Evolutionary conservation across 805 yeast genomes (phyloP), one percentile per base, ranked within the genome.

Genomic region (Komagataella mondaviorum): DNA sequence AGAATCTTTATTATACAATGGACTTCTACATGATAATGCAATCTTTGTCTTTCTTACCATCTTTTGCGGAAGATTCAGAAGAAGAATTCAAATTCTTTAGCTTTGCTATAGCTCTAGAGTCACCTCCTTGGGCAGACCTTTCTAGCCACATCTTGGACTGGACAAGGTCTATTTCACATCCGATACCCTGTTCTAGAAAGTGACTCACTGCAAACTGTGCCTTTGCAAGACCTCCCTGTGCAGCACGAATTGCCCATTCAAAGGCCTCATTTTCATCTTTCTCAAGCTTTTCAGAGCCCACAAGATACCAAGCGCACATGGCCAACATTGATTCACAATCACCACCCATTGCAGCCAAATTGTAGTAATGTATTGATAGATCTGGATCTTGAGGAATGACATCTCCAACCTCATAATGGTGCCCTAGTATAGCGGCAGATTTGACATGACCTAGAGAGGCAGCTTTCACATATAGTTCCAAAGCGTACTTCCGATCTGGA

Each of bases 241-340:
- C 97, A 0, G 98, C 91, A 55, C 87, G 73, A 51, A 78, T 70
- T 1, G 97, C 97, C 98, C 98, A 93, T 59, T 88, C 93, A 64
- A 83, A 91, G 1, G 97, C 95, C 66, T 90, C 96, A 51, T 70
- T 76, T 51, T 83, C 85, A 64, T 90, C 91, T 55, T 78, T 77
- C 6, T 81, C 83, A 58, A 93, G 73, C n/a, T 93, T 90, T 39
- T 85, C 90, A 39, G 87, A 82, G 0, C 99, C 99, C 23, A 88
- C 84, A 65, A 91, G 72, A 63, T 91, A 93, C 97, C 98, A 93
- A 1, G 97, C 96, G 65, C 97, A 90, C 70, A 91, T 72, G 1
- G 96, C 90, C 60, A 91, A 72, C 96, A 91, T 93, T 8, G 96
- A 83, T 48, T 78, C 81, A 1, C 95, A 77, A 64, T 93, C 96